Percentiles rank a stretch among this genome's conserved stretches.
These are phyloP conservation scores for Synchytrium microbalum DNA, from an alignment of 371 early-diverging fungal genomes.

Conservation along the genomic window DNA sequence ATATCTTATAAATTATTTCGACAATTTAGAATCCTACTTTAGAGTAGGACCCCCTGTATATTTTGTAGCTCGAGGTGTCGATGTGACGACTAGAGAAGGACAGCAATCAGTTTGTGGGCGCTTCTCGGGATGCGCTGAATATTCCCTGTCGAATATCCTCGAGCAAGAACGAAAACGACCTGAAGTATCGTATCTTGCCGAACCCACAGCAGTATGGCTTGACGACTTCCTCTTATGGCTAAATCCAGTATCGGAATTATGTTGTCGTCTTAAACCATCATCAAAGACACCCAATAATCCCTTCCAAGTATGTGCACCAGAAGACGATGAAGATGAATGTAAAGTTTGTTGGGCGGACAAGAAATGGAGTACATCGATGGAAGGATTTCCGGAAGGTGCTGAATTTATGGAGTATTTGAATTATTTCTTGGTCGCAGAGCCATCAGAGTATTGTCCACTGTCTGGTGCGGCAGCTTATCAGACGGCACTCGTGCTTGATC, in stretches of 20 bases:
- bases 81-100: conserved; percentile 40
- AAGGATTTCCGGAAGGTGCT: conserved; percentile 50
- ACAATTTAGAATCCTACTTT: conserved; percentile 56
- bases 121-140: conserved; percentile 48
- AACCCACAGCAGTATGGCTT: conserved; percentile 62
- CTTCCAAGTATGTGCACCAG: conserved; percentile 37
- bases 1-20: conserved; percentile 62
- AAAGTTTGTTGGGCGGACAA: conserved; percentile 37
- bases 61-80: conserved; percentile 55
- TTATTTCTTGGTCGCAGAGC: conserved; percentile 49
- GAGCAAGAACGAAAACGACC: conserved; percentile 64
- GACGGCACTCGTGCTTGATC: conserved; percentile 42
- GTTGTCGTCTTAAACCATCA: conserved; percentile 3
- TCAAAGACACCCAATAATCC: conserved; percentile 13
- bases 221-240: conserved; percentile 53
- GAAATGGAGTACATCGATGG: conserved; percentile 39
- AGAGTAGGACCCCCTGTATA: conserved; percentile 69
- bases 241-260: conserved; percentile 5
- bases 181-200: conserved; percentile 54
- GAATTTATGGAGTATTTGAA: conserved; percentile 49
- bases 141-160: conserved; percentile 53
- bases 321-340: conserved; percentile 43
- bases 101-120: conserved; percentile 58
- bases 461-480: conserved; percentile 67
- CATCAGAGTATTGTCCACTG: conserved; percentile 56